A percentile compares a stretch with the other conserved stretches of the same genome.
These are phyloP conservation scores for Capsicum chinense DNA, from an alignment of 257 asterid species.

Conservation along the genomic window DNA sequence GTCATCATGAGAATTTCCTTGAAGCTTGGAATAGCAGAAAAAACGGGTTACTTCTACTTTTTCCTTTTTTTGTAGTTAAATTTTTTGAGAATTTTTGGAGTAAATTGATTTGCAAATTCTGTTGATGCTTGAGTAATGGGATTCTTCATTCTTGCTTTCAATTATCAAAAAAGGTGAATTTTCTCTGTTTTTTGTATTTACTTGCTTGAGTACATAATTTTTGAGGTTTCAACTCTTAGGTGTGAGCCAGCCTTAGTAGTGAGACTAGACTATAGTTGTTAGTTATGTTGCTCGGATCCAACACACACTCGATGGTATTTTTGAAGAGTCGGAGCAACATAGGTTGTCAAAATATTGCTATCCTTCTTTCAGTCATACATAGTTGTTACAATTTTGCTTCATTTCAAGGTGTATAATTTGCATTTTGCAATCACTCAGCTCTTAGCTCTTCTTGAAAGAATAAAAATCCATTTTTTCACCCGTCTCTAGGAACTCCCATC, in stretches of 20 bases:
- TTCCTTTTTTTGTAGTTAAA: not conserved
- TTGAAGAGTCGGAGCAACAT: not conserved
- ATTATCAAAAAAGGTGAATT: not conserved
- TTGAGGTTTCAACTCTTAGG: not conserved
- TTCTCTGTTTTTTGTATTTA: not conserved
- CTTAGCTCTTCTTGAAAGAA: not conserved
- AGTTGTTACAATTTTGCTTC: not conserved
- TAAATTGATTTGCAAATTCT: slow-evolving; percentile 3
- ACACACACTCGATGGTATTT: not conserved
- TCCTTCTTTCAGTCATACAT: not conserved
- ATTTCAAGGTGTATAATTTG: not conserved
- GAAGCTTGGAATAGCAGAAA: not conserved
- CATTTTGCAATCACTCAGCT: not conserved
- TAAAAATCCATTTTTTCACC: not conserved
- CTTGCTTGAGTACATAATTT: not conserved
- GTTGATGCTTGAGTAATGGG: not conserved
- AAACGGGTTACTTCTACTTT: not conserved
- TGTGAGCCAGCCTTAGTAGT: not conserved
- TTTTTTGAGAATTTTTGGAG: not conserved
- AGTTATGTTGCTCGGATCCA: not conserved
- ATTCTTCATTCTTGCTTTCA: slow-evolving; percentile 20
- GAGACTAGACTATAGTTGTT: not conserved
- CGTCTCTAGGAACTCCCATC: too few species aligned
- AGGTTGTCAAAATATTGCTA: not conserved
- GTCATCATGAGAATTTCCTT: not conserved